Base-by-base conservation (phyloP, 345 rosid genomes). In the Jatropha curcas region DNA sequence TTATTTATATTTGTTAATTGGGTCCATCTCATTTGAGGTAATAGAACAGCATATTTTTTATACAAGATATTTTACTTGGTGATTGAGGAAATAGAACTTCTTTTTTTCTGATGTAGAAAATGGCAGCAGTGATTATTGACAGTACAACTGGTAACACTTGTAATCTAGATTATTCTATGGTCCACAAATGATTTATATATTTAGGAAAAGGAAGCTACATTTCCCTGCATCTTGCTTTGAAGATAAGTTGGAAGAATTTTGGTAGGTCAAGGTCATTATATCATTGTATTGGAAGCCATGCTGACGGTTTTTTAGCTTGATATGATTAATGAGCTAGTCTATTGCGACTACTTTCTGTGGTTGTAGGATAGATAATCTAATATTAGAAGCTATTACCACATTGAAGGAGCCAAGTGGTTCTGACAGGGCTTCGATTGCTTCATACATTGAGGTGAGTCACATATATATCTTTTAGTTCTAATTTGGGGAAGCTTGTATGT, bases 361-460 rank as follows among this genome's bases (percentile, higher is more conserved):
- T 78, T 83, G 84, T 77, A 92, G 98, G 86, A 79, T 91, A 93
- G 96, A 90, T 62, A 87, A 81, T 76, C 83, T 91, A 62, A 89
- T 94, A 67, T 69, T 88, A 66, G 98, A 94, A 72, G 97, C 96
- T 48, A 87, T 94, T 60, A 76, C 88, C 11, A 81, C 84, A 77
- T 82, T 94, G 98, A 91, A 84, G 84, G 97, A 90, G 75, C 84
- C 86, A 34, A 81, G 84, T 65, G 97, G 97, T 81, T 92, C 94
- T 72, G 98, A 94, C 74, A 82, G 88, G 80, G 86, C 89, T 75
- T 84, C 97, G 13, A 91, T 94, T 80, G 84, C 91, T 45, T 20
- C 72, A 75, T 92, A 85, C 83, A 90, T 94, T 78, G 93, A 94
- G 96, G 98, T 94, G 76, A 56, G 34, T 35, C 31, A 39, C 60